These are phyloP conservation scores for Kingdonia uniflora DNA, from an alignment of 164 flowering plant genomes.

Conservation along the genomic window DNA sequence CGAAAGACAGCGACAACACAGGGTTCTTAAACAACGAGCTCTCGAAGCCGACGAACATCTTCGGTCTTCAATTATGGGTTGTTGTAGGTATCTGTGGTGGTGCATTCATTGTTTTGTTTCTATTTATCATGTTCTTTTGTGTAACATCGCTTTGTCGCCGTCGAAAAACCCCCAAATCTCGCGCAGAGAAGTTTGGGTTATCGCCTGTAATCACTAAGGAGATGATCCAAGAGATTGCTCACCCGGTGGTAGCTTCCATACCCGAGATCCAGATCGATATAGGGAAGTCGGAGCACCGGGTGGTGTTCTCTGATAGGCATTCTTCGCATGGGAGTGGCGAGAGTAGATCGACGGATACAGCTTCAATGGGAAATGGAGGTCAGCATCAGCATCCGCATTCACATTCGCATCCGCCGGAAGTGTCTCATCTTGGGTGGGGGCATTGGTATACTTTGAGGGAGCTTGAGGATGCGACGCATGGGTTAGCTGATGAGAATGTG, in stretches of 20 bases:
- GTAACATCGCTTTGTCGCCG: constrained; percentile 49
- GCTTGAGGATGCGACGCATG: constrained; percentile 78
- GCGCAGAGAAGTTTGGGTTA: background rate
- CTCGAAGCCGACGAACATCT: constrained; percentile 76
- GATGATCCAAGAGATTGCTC: constrained; percentile 54
- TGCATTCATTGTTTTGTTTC: constrained; percentile 60
- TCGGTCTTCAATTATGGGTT: constrained; percentile 75
- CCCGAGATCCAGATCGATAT: constrained; percentile 90
- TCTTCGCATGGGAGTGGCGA: constrained; percentile 61
- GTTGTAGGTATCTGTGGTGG: constrained; percentile 83
- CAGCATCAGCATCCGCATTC: constrained; percentile 26
- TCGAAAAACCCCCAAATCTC: constrained; percentile 19
- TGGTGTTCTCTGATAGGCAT: constrained; percentile 52
- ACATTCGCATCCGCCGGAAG: constrained; percentile 61
- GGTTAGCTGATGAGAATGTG: constrained; percentile 84
- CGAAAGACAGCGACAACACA: constrained; percentile 13
- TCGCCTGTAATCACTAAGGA: constrained; percentile 65
- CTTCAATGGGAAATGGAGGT: background rate
- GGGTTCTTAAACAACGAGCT: constrained; percentile 57
- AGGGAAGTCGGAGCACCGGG: constrained; percentile 78
- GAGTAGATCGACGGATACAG: constrained; percentile 35
- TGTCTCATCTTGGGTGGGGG: constrained; percentile 96
- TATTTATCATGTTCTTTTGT: constrained; percentile 76
- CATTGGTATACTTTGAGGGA: constrained; percentile 93
- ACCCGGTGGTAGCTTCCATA: constrained; percentile 16